Conservation (phyloP, 495 filamentous ascomycete genomes). For the Hyphodiscus hymeniophilus region DNA sequence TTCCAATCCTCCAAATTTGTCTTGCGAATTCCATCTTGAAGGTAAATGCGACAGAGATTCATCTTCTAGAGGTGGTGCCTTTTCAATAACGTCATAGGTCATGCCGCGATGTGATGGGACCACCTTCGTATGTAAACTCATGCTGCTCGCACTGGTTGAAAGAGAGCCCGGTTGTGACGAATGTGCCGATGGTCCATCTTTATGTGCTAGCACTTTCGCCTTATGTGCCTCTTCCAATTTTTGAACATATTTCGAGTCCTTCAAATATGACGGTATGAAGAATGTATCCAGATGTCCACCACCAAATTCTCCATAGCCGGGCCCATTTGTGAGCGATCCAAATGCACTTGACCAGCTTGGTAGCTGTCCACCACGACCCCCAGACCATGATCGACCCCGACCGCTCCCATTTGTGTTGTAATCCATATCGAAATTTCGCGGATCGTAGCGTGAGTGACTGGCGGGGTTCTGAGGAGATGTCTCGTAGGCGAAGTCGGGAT, state of each 20-base stretch:
- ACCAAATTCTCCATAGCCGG: conserved; percentile 14
- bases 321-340: conserved; percentile 16
- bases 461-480: conserved; percentile 29
- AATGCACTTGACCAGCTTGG: conserved; percentile 27
- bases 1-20: conserved; percentile 69
- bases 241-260: conserved; percentile 66
- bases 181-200: conserved; percentile 32
- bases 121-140: conserved; percentile 54
- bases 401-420: conserved; percentile 18
- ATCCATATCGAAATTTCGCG: conserved; percentile 29
- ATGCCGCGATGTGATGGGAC: conserved; percentile 71
- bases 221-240: conserved; percentile 64
- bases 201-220: conserved; percentile 33
- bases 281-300: conserved; percentile 36
- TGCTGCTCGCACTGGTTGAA: conserved; percentile 55
- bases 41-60: conserved; percentile 61
- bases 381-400: conserved; percentile 27
- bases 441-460: conserved; percentile 23
- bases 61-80: conserved; percentile 49
- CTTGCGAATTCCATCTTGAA: conserved; percentile 70
- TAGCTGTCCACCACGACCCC: conserved; percentile 29
- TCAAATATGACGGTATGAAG: conserved; percentile 77
- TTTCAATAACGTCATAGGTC: conserved; percentile 81
- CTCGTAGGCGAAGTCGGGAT: conserved; percentile 34
- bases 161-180: conserved; percentile 38